These are phyloP conservation scores for Geranium brycei DNA, from an alignment of 345 rosid genomes.

Conservation along the genomic window DNA sequence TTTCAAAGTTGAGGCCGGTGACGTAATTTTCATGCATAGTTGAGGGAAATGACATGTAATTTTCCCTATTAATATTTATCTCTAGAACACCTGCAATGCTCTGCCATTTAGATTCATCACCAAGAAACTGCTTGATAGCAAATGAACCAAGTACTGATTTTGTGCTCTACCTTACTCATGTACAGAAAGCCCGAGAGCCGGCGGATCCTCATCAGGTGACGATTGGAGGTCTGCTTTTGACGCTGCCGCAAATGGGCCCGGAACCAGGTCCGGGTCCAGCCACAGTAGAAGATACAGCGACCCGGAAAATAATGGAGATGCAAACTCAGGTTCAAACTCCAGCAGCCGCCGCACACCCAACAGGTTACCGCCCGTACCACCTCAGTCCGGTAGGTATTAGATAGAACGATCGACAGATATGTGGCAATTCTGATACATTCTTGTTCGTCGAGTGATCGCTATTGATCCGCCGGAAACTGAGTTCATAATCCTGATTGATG, in stretches of 20 bases:
- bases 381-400: slow-evolving; percentile 20
- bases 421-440: neutral
- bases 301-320: slow-evolving; percentile 70
- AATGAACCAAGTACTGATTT: neutral
- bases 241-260: slow-evolving; percentile 60
- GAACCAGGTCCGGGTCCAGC: slow-evolving; percentile 33
- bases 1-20: too few relatives aligned
- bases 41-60: too few relatives aligned
- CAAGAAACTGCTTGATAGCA: neutral
- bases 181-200: slow-evolving; percentile 72
- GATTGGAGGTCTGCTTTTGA: slow-evolving; percentile 91
- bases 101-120: neutral
- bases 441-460: neutral
- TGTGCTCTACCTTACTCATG: neutral
- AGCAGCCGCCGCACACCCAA: slow-evolving; percentile 67
- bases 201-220: slow-evolving; percentile 41
- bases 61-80: too few relatives aligned
- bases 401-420: neutral
- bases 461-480: neutral
- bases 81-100: neutral
- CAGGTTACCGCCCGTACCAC: slow-evolving; percentile 84
- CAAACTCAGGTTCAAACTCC: slow-evolving; percentile 27
- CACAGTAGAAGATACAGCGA: slow-evolving; percentile 63
- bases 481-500: too few relatives aligned
- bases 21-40: too few relatives aligned